A percentile compares a stretch with the other conserved stretches of the same genome.
These are phyloP conservation scores for Hyparrhenia diplandra DNA, from an alignment of 176 grass and related monocot species.

Conservation along the genomic window DNA sequence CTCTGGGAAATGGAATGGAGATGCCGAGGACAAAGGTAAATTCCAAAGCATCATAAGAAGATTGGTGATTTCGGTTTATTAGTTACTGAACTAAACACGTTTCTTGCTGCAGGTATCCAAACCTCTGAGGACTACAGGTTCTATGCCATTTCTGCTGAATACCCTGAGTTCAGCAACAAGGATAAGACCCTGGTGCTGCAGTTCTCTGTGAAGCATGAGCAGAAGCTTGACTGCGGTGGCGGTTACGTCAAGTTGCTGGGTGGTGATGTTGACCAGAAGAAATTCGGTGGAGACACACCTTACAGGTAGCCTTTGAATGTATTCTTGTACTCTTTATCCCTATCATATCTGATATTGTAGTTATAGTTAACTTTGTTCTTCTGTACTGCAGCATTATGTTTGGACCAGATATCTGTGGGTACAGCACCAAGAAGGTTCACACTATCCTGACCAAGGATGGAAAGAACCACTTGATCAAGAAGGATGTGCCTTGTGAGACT, in stretches of 20 bases:
- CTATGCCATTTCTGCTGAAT: constrained; percentile 87
- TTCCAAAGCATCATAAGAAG: no score
- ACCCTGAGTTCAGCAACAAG: constrained; percentile 83
- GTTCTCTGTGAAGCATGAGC: constrained; percentile 89
- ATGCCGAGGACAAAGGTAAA: no score
- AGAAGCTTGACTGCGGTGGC: constrained; percentile 91
- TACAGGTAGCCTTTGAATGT: constrained; percentile 56
- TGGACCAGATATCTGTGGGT: constrained; percentile 93
- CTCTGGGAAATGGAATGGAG: no score
- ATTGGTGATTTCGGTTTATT: neutral
- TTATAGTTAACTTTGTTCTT: neutral
- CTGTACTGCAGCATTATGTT: constrained; percentile 80
- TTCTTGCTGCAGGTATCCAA: constrained; percentile 65
- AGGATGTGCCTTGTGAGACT: constrained; percentile 85
- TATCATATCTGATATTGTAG: neutral
- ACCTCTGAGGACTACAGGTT: constrained; percentile 89
- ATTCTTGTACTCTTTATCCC: neutral
- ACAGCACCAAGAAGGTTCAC: constrained; percentile 92
- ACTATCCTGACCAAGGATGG: constrained; percentile 62
- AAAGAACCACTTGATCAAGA: constrained; percentile 89
- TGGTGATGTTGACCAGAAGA: constrained; percentile 85
- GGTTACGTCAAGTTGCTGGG: constrained; percentile 88
- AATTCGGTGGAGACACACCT: constrained; percentile 82
- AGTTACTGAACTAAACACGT: neutral
- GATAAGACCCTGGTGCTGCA: constrained; percentile 86